Percentiles rank a stretch among this genome's conserved stretches.
Conservation (phyloP, 441 rosid genomes). For the Macaranga tanarius region DNA sequence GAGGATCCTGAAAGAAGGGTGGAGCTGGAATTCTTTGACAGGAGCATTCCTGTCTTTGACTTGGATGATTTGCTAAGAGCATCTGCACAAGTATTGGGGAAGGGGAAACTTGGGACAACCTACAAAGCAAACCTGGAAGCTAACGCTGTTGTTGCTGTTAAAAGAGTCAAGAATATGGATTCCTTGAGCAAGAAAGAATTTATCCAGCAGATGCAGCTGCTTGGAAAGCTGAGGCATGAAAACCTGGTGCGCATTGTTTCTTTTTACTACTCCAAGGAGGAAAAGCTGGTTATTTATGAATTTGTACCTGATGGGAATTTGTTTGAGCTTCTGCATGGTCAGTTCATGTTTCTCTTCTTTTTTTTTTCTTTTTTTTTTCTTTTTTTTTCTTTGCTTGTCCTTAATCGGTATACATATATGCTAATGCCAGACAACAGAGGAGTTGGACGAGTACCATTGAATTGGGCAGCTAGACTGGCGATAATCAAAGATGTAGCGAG, state of each 20-base stretch:
- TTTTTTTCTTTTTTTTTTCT: not conserved
- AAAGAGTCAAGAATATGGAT: conserved; percentile 40
- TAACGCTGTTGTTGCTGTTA: conserved; percentile 42
- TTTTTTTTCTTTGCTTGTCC: too few species aligned
- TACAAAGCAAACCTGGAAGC: conserved; percentile 52
- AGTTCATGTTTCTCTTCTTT: conserved; percentile 16
- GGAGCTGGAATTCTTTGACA: conserved; percentile 46
- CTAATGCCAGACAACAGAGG: conserved; percentile 41
- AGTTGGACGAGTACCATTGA: conserved; percentile 40
- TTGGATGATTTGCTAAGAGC: conserved; percentile 61
- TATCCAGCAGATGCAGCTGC: conserved; percentile 47
- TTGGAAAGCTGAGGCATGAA: conserved; percentile 51
- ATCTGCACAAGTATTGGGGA: conserved; percentile 55
- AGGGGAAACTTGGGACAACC: conserved; percentile 48
- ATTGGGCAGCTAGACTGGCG: conserved; percentile 43
- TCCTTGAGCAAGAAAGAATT: conserved; percentile 46
- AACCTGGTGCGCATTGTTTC: conserved; percentile 47
- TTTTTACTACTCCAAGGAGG: conserved; percentile 47
- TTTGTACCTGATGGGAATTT: conserved; percentile 42
- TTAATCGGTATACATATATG: not conserved
- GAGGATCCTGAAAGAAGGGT: conserved; percentile 44
- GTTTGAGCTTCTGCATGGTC: conserved; percentile 57
- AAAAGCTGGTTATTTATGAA: conserved; percentile 53
- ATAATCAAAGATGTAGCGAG: conserved; percentile 50
- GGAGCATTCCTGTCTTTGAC: conserved; percentile 38